Evolutionary conservation across 2,329 filamentous ascomycete species (phyloP).

Genomic region (Chrysosporium keratinophilum): DNA sequence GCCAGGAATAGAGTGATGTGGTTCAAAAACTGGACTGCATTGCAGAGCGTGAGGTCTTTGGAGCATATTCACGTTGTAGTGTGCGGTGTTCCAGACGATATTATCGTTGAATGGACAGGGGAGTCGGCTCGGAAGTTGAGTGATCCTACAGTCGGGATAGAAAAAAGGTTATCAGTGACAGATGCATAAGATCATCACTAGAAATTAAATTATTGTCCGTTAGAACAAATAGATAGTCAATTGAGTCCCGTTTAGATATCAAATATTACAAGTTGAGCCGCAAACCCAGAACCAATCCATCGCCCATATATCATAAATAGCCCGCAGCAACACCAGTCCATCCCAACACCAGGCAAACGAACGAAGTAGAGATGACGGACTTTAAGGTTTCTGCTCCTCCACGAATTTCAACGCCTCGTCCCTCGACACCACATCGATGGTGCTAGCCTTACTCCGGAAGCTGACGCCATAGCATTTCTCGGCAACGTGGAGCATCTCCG

Average conservation of each 20-base stretch:
- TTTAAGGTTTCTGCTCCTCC: constrained; percentile 58
- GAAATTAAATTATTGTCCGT: not conserved
- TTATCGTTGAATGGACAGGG: constrained; percentile 38
- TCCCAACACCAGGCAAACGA: constrained; percentile 10
- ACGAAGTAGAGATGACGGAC: not conserved
- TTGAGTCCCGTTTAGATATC: constrained; percentile 1
- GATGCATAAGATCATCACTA: not conserved
- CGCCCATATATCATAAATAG: not conserved
- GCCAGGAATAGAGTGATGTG: constrained; percentile 44
- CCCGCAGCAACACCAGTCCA: not conserved
- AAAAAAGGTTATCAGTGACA: not conserved
- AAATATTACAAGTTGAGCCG: not conserved
- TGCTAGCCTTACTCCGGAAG: constrained; percentile 83
- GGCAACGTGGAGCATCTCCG: constrained; percentile 88
- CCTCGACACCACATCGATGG: constrained; percentile 76
- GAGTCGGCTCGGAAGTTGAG: constrained; percentile 20
- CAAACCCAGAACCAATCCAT: not conserved
- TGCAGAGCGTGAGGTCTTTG: constrained; percentile 51
- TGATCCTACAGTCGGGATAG: constrained; percentile 8
- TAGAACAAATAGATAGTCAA: not conserved
- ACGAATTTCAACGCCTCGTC: constrained; percentile 90
- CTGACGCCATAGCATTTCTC: constrained; percentile 97
- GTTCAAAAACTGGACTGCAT: constrained; percentile 54
- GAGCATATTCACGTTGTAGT: constrained; percentile 50
- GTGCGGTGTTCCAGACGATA: constrained; percentile 37